These are phyloP conservation scores for Tulasnella sp. DNA, from an alignment of 768 basidiomycete species.

Conservation along the genomic window DNA sequence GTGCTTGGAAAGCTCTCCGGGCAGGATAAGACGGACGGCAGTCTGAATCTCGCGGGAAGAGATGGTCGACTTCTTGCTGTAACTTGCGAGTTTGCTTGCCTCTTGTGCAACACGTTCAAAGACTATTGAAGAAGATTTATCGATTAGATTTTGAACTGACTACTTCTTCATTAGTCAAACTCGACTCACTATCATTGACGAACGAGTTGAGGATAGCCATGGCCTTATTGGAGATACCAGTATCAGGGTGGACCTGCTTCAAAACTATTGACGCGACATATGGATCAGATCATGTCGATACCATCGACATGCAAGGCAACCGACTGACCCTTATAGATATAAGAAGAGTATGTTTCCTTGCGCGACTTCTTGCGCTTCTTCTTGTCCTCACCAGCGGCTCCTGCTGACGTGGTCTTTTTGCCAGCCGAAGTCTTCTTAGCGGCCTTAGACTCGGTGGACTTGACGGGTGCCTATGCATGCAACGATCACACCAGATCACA, in stretches of 20 bases:
- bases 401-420: constrained; percentile 47
- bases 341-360: constrained; percentile 89
- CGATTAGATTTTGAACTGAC: background rate
- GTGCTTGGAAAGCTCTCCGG: constrained; percentile 96
- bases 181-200: constrained; percentile 58
- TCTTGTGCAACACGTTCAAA: constrained; percentile 87
- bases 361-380: constrained; percentile 80
- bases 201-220: constrained; percentile 90
- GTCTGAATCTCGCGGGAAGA: constrained; percentile 98
- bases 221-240: constrained; percentile 96
- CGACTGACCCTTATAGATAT: constrained; percentile 79
- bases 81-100: constrained; percentile 89
- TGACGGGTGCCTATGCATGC: constrained; percentile 49
- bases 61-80: constrained; percentile 99
- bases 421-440: constrained; percentile 61
- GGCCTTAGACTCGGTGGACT: constrained; percentile 32
- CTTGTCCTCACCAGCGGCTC: constrained; percentile 38
- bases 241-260: constrained; percentile 96
- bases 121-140: constrained; percentile 26
- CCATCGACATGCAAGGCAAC: background rate
- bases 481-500: background rate
- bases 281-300: background rate
- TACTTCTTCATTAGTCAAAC: background rate
- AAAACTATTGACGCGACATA: constrained; percentile 42
- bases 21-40: constrained; percentile 86